Conservation (phyloP, 352 stramenopile genomes). For the Pythium aquatile region DNA sequence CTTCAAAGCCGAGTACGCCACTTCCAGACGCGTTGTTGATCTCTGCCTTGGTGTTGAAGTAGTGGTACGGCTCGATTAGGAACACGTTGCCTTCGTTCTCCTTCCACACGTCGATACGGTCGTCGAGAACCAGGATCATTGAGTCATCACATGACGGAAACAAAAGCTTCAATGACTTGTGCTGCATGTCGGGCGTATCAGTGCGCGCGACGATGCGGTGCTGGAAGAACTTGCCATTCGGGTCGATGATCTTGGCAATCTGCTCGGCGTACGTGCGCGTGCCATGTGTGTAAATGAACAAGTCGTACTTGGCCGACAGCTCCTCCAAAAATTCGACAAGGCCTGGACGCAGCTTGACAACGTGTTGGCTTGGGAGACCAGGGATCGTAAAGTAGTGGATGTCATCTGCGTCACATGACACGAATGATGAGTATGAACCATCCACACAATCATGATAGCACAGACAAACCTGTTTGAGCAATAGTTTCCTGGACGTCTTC, state of each 20-base stretch:
- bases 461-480: conserved; percentile 42
- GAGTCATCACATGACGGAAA: conserved; percentile 86
- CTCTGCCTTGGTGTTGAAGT: conserved; percentile 77
- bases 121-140: conserved; percentile 86
- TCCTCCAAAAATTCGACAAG: conserved; percentile 88
- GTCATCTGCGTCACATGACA: conserved; percentile 41
- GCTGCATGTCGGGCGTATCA: conserved; percentile 82
- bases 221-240: conserved; percentile 75
- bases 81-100: conserved; percentile 86
- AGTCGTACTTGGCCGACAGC: conserved; percentile 84
- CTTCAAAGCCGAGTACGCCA: conserved; percentile 41
- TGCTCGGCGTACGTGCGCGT: conserved; percentile 93
- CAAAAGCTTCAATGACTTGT: conserved; percentile 86
- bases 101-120: conserved; percentile 87
- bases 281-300: conserved; percentile 96
- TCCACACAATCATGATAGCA: not conserved
- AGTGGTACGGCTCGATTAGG: conserved; percentile 83
- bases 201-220: conserved; percentile 86
- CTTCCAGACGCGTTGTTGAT: conserved; percentile 82
- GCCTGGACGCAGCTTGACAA: conserved; percentile 92
- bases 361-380: conserved; percentile 75
- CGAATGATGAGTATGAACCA: not conserved
- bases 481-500: conserved; percentile 68
- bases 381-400: conserved; percentile 79
- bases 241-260: conserved; percentile 92